phyloP scores from a whole-genome alignment of 495 filamentous ascomycete species.

The Aspergillus mulundensis region DNA sequence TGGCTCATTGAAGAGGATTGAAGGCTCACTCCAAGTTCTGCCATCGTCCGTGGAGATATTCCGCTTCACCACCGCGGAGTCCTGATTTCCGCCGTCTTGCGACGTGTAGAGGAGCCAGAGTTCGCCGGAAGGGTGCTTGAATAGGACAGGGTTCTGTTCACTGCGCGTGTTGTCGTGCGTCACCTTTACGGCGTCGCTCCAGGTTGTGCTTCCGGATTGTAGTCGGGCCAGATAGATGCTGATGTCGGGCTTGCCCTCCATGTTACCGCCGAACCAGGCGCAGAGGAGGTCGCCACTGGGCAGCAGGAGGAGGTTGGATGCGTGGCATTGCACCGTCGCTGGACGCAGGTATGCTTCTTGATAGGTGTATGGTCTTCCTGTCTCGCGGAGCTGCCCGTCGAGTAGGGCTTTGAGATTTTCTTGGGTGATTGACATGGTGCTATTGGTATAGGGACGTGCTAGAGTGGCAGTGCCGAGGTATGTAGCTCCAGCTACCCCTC shows the following conservation, averaged over 20 bases:
- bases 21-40: constrained; percentile 17
- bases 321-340: constrained; percentile 25
- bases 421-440: neutral
- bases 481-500: neutral
- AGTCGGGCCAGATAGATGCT: constrained; percentile 25
- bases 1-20: constrained; percentile 17
- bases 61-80: constrained; percentile 25
- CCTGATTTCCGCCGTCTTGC: constrained; percentile 23
- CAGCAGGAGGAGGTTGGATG: constrained; percentile 23
- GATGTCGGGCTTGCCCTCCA: constrained; percentile 26
- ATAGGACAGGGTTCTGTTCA: constrained; percentile 25
- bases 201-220: constrained; percentile 4
- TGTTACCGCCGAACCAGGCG: constrained; percentile 26
- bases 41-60: constrained; percentile 12
- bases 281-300: constrained; percentile 25
- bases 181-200: constrained; percentile 18
- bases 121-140: constrained; percentile 18
- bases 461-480: neutral
- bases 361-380: neutral
- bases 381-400: neutral
- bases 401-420: neutral
- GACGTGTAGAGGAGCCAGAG: constrained; percentile 25
- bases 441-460: neutral
- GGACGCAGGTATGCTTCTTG: constrained; percentile 22
- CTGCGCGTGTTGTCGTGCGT: constrained; percentile 24